phyloP scores from a whole-genome alignment of 208 protist species.

The Wallacemonas rigidus region DNA sequence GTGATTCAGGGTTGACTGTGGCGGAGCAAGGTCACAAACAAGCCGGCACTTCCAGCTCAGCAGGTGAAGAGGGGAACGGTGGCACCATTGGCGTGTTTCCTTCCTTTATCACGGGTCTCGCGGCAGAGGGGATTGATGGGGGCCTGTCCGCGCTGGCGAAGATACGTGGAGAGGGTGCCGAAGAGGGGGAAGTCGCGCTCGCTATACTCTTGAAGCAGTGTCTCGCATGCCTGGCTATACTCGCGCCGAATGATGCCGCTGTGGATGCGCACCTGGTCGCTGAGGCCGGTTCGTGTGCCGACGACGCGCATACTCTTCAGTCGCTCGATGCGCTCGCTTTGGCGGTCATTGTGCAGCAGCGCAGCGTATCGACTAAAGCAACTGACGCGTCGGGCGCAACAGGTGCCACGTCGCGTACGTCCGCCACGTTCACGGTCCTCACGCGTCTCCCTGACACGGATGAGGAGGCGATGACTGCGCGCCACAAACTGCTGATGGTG shows the following conservation, averaged over 20 bases:
- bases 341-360: not conserved
- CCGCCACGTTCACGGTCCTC: not conserved
- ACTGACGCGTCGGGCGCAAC: not conserved
- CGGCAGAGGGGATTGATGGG: not conserved
- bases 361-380: not conserved
- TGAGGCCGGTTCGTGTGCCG: not conserved
- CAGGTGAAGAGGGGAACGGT: not conserved
- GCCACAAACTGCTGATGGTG: not conserved
- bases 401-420: no score
- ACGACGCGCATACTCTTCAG: not conserved
- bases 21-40: not conserved
- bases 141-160: not conserved
- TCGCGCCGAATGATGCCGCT: not conserved
- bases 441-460: not conserved
- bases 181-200: not conserved
- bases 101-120: not conserved
- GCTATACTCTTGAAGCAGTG: not conserved
- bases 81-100: not conserved
- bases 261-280: not conserved
- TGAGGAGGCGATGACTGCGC: not conserved
- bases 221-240: not conserved
- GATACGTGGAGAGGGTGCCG: not conserved
- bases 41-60: no score
- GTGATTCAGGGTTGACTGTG: not conserved
- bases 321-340: not conserved